Conservation (phyloP, 176 grass and related monocot genomes). For the Aegilops sharonensis region DNA sequence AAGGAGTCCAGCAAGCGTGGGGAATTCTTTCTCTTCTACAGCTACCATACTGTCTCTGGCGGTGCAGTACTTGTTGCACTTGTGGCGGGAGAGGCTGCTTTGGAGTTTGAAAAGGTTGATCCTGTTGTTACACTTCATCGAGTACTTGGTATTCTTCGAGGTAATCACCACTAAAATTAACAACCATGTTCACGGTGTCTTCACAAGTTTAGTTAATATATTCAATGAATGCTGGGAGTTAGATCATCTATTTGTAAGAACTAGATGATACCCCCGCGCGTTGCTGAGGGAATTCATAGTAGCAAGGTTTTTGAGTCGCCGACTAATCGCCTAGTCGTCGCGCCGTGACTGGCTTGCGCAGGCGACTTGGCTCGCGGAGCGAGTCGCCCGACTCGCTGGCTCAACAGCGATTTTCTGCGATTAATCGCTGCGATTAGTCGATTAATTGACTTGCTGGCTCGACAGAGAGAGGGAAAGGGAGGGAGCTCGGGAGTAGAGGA, state of each 20-base stretch:
- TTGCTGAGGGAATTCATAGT: no score
- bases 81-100: conserved; percentile 84
- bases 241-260: not conserved
- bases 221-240: not conserved
- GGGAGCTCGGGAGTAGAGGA: no score
- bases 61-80: conserved; percentile 81
- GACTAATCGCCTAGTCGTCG: no score
- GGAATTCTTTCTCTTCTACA: conserved; percentile 92
- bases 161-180: conserved; percentile 34
- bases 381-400: no score
- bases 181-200: not conserved
- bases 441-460: no score
- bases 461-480: no score
- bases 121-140: conserved; percentile 69
- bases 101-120: conserved; percentile 79
- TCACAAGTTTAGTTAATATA: not conserved
- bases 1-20: conserved; percentile 78
- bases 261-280: no score
- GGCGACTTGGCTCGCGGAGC: no score
- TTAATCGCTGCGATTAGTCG: no score
- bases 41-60: conserved; percentile 93
- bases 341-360: no score
- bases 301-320: no score
- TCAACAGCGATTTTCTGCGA: no score
- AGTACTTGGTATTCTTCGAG: conserved; percentile 80